phyloP scores from a whole-genome alignment of 371 early-diverging fungal genomes.

The Mortierella sp. region DNA sequence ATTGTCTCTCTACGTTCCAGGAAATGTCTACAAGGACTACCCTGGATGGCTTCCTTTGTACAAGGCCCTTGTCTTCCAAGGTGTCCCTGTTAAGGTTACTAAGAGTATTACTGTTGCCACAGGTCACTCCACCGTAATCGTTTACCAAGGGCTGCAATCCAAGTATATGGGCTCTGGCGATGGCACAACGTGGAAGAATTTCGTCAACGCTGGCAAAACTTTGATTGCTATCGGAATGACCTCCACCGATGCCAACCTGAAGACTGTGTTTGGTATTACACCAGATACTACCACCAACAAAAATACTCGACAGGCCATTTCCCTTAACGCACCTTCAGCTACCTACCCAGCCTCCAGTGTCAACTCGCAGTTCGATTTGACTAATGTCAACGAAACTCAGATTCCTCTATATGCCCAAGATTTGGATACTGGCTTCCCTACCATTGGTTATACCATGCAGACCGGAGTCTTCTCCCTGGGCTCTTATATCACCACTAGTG shows the following conservation, averaged over 20 bases:
- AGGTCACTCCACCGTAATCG: constrained; percentile 14
- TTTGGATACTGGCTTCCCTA: background rate
- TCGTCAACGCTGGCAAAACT: constrained; percentile 27
- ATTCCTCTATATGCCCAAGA: constrained; percentile 9
- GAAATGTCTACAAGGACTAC: constrained; percentile 25
- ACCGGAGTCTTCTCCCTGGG: background rate
- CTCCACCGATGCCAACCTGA: constrained; percentile 8
- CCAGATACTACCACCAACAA: constrained; percentile 13
- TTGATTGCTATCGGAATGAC: constrained; percentile 30
- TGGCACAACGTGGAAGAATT: constrained; percentile 13
- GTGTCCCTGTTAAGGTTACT: constrained; percentile 34
- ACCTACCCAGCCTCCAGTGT: constrained; percentile 14
- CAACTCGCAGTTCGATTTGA: constrained; percentile 29
- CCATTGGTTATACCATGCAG: background rate
- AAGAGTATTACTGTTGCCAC: constrained; percentile 21
- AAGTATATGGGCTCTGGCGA: constrained; percentile 20
- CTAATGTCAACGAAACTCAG: constrained; percentile 17
- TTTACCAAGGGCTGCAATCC: constrained; percentile 27
- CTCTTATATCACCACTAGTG: background rate
- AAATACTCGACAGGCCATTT: constrained; percentile 6
- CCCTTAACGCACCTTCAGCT: constrained; percentile 13
- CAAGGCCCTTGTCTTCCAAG: constrained; percentile 35
- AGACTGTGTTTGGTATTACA: constrained; percentile 12
- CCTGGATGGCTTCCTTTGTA: constrained; percentile 34
- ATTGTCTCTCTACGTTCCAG: constrained; percentile 31